A percentile compares a stretch with the other conserved stretches of the same genome.
phyloP scores from a whole-genome alignment of 2,329 filamentous ascomycete genomes.

The Epichloe sp. region DNA sequence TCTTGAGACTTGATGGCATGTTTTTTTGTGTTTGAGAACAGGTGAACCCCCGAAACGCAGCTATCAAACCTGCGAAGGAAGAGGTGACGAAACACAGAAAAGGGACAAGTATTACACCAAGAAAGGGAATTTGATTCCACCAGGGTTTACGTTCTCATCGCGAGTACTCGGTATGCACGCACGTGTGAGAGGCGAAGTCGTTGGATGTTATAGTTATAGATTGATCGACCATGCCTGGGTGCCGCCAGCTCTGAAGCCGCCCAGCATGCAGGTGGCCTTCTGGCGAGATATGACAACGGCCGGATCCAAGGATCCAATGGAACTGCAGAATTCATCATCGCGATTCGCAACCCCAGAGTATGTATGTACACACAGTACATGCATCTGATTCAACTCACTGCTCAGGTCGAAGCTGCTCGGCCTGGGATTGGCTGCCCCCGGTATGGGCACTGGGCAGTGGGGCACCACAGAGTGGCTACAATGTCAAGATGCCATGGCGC shows the following conservation, averaged over 20 bases:
- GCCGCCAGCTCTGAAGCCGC: background rate
- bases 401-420: background rate
- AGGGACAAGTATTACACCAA: background rate
- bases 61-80: too few relatives aligned
- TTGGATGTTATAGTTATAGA: constrained; percentile 4
- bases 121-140: background rate
- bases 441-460: too few relatives aligned
- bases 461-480: background rate
- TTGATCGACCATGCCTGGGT: background rate
- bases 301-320: background rate
- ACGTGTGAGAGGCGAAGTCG: background rate
- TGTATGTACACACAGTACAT: too few relatives aligned
- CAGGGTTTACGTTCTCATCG: background rate
- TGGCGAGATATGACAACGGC: background rate
- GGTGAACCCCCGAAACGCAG: too few relatives aligned
- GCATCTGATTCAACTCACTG: background rate
- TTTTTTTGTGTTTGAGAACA: background rate
- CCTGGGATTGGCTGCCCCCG: constrained; percentile 2
- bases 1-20: constrained; percentile 23
- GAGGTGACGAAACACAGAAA: background rate
- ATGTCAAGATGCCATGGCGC: constrained; percentile 2
- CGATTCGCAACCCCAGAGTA: constrained; percentile 5
- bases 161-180: background rate
- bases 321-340: constrained; percentile 8
- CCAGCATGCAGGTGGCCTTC: background rate